Conservation (phyloP, 805 yeast species). For the Myxozyma monticola region DNA sequence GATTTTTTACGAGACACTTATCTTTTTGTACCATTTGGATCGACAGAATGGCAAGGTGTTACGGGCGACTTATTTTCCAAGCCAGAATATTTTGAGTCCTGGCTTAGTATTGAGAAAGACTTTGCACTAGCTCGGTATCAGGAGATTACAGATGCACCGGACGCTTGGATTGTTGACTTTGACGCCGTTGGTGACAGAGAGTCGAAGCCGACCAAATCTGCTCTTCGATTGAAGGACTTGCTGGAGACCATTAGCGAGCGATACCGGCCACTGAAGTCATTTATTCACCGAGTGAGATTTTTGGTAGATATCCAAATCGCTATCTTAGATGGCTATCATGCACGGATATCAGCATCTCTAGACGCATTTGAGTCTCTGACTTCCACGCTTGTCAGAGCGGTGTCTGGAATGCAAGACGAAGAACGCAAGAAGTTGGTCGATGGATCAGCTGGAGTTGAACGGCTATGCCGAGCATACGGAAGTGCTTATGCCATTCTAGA, state of each 20-base stretch:
- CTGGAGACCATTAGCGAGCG: constrained; percentile 58
- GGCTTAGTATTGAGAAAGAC: constrained; percentile 57
- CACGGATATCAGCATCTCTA: constrained; percentile 45
- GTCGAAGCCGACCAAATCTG: constrained; percentile 64
- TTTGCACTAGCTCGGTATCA: constrained; percentile 53
- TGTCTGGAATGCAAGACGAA: constrained; percentile 39
- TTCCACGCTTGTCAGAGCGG: constrained; percentile 41
- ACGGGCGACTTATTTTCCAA: constrained; percentile 35
- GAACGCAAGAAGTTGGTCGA: constrained; percentile 34
- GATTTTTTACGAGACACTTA: constrained; percentile 47
- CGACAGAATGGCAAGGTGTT: constrained; percentile 48
- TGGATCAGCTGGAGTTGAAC: constrained; percentile 43
- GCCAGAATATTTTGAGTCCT: constrained; percentile 42
- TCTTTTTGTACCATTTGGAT: constrained; percentile 47
- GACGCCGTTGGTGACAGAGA: constrained; percentile 49
- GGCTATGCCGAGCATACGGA: constrained; percentile 46
- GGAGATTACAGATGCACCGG: constrained; percentile 50
- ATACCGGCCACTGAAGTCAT: constrained; percentile 46
- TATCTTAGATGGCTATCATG: constrained; percentile 54
- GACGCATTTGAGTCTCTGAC: constrained; percentile 46
- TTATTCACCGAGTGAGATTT: constrained; percentile 57
- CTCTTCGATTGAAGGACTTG: constrained; percentile 56
- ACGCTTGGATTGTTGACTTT: constrained; percentile 59
- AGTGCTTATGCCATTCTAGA: constrained; percentile 43
- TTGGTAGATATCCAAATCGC: constrained; percentile 59